phyloP scores from a whole-genome alignment of 148 eudicot genomes.

The Spergularia marina region DNA sequence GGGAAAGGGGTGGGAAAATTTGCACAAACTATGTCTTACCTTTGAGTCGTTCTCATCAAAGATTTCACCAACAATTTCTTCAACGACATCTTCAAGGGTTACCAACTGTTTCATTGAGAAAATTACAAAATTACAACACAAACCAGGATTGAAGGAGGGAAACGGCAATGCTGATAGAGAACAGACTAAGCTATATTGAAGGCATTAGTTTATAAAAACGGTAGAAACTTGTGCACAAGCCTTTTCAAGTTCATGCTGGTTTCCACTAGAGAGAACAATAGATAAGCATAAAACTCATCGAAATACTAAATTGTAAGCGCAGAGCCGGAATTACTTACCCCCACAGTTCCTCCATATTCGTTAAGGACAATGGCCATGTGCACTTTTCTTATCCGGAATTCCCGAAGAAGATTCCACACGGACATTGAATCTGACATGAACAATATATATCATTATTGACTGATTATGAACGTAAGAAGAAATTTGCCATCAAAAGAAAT shows the following conservation, averaged over 20 bases:
- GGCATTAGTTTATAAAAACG: background rate
- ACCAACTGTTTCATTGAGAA: conserved; percentile 65
- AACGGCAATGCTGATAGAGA: background rate
- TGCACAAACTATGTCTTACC: conserved; percentile 35
- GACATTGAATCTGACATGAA: conserved; percentile 88
- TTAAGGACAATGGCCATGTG: conserved; percentile 99
- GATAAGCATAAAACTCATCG: background rate
- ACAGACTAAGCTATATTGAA: background rate
- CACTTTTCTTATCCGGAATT: conserved; percentile 96
- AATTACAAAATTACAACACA: conserved; percentile 14
- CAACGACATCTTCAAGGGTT: conserved; percentile 96
- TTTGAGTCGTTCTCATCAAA: conserved; percentile 97
- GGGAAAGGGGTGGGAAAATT: background rate
- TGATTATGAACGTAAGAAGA: background rate
- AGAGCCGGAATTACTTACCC: conserved; percentile 53
- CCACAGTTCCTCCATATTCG: conserved; percentile 97
- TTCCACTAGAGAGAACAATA: background rate
- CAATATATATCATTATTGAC: conserved; percentile 11
- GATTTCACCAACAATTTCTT: conserved; percentile 98
- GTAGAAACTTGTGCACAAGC: background rate
- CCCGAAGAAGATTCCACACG: conserved; percentile 98
- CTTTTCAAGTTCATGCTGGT: background rate
- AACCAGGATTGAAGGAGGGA: background rate
- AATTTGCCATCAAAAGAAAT: conserved; percentile 5
- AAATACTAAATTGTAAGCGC: conserved; percentile 11